Percentiles rank a stretch among this genome's conserved stretches.
Evolutionary conservation across 495 filamentous ascomycete species (phyloP).

Genomic region (Thermothielavioides terrestris): DNA sequence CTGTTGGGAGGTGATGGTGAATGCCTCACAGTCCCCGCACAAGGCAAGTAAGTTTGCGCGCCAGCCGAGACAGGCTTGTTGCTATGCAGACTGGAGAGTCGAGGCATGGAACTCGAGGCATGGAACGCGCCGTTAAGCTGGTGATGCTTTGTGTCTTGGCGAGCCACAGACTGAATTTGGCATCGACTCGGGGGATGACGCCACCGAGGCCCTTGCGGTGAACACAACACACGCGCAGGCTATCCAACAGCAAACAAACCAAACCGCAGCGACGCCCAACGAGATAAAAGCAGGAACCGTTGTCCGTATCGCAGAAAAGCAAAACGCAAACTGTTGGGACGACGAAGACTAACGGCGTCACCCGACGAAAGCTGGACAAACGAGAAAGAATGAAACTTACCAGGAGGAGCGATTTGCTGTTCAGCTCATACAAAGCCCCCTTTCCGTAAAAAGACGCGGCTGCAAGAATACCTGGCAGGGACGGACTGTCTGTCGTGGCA

Average conservation of each 20-base stretch:
- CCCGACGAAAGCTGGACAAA: too few species aligned
- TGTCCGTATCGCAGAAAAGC: too few species aligned
- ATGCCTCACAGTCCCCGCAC: background rate
- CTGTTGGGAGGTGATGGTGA: background rate
- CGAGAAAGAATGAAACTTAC: too few species aligned
- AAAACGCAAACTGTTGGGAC: too few species aligned
- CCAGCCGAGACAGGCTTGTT: background rate
- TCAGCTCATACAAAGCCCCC: too few species aligned
- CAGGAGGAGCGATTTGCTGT: too few species aligned
- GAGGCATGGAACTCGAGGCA: background rate
- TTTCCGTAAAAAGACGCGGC: too few species aligned
- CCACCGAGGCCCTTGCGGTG: constrained; percentile 2
- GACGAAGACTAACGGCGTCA: too few species aligned
- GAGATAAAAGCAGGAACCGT: too few species aligned
- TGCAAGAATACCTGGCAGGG: too few species aligned
- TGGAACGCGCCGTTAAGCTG: background rate
- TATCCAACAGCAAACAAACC: constrained; percentile 1
- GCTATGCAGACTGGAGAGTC: background rate
- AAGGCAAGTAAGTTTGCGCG: background rate
- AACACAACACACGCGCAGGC: background rate
- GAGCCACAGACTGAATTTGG: background rate
- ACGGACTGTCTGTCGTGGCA: too few species aligned
- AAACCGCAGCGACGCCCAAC: too few species aligned
- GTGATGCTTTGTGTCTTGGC: background rate
- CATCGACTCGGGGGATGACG: constrained; percentile 13